Evolutionary conservation across 306 rosid genomes (phyloP), one percentile per base, ranked within the genome.

Genomic region (Arachis hypogaea): DNA sequence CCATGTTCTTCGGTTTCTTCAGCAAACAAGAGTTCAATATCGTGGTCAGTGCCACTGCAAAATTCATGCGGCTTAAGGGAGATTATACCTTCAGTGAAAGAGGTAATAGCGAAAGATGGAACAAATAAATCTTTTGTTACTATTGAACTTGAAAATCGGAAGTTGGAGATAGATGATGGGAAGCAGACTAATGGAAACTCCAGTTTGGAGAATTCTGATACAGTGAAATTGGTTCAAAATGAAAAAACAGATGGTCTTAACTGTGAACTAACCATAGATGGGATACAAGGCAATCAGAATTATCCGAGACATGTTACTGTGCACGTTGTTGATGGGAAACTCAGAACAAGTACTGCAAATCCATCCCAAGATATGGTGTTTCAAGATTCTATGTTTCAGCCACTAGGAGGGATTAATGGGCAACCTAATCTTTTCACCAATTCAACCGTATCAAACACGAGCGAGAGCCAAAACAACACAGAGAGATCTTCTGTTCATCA

Each of bases 271-370:
- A 77, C 91, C 71, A 68, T 80, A 50, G 90, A 86, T 70, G 92
- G 86, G 76, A 84, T 82, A 84, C 99, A 84, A 83, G 81, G 81
- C 66, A 78, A 90, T 81, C 95, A 82, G 73, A 89, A 81, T 66
- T 94, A 85, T 85, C 97, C 93, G 4, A 92, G 96, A 81, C 91
- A 94, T 79, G 94, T 91, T 45, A 88, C 95, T 77, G 92, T 91
- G 76, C 97, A 94, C 11, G 90, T 88, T 74, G 84, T 94, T 49
- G 98, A 89, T 82, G 93, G 96, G 74, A 92, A 85, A 71, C 30
- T 74, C 57, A 93, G 89, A 79, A 73, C 80, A 40, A 65, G 80
- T 76, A 78, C 83, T 72, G 86, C 78, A 86, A 86, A 70, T 51
- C 83, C 86, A 18, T 55, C 86, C 58, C 76, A 84, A 42, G 84